A percentile compares a stretch with the other conserved stretches of the same genome.
These are phyloP conservation scores for Megacollybia marginata DNA, from an alignment of 768 basidiomycete species.

Conservation along the genomic window DNA sequence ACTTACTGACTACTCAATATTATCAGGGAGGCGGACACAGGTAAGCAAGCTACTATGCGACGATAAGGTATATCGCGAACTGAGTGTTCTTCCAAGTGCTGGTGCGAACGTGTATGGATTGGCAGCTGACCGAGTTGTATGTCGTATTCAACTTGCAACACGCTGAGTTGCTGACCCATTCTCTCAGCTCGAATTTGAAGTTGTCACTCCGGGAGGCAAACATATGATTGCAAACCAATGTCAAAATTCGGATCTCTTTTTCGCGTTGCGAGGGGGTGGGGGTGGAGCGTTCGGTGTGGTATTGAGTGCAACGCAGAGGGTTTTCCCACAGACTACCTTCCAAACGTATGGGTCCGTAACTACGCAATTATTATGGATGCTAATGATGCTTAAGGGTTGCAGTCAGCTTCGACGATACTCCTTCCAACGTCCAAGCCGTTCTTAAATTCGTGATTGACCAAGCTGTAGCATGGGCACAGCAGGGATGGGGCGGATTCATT, in stretches of 20 bases:
- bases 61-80: neutral
- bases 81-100: neutral
- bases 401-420: too few species aligned
- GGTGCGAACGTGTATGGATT: slow-evolving; percentile 6
- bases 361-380: too few species aligned
- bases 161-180: too few species aligned
- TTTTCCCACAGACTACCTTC: slow-evolving; percentile 1
- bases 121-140: slow-evolving; percentile 8
- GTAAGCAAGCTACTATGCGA: neutral
- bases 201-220: slow-evolving; percentile 38
- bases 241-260: slow-evolving; percentile 35
- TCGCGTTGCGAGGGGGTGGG: slow-evolving; percentile 32
- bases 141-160: too few species aligned
- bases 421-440: too few species aligned
- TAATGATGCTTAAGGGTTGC: too few species aligned
- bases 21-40: slow-evolving; percentile 10
- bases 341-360: neutral
- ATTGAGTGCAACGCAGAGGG: slow-evolving; percentile 18
- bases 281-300: slow-evolving; percentile 31
- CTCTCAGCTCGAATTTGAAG: slow-evolving; percentile 20
- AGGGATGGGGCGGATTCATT: too few species aligned
- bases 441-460: too few species aligned
- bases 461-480: too few species aligned
- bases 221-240: slow-evolving; percentile 30
- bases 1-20: neutral